Percentiles rank a stretch among this genome's conserved stretches.
Conservation (phyloP, 768 basidiomycete species). For the Pisolithus albus region DNA sequence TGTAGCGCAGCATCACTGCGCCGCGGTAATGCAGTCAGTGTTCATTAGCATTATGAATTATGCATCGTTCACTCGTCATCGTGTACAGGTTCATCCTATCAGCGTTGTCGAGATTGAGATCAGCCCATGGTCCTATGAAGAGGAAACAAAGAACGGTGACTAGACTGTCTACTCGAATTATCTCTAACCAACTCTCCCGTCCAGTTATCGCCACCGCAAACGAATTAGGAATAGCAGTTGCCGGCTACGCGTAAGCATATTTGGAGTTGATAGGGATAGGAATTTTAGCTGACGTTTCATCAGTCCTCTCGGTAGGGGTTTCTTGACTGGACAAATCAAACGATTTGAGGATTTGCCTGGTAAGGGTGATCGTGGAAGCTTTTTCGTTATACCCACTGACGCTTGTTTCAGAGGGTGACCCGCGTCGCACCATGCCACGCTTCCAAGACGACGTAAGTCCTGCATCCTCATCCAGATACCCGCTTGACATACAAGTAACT, state of each 20-base stretch:
- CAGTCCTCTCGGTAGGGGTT: slow-evolving; percentile 49
- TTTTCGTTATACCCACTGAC: slow-evolving; percentile 5
- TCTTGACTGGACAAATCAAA: slow-evolving; percentile 47
- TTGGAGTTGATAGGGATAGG: background rate
- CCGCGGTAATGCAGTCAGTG: slow-evolving; percentile 27
- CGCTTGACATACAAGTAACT: background rate
- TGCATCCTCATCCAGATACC: background rate
- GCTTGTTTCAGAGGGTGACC: slow-evolving; percentile 30
- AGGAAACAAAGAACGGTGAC: slow-evolving; percentile 40
- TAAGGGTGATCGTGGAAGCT: background rate
- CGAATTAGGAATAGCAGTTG: slow-evolving; percentile 52
- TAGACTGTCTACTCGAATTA: background rate
- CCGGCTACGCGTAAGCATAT: slow-evolving; percentile 47
- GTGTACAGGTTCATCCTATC: slow-evolving; percentile 43
- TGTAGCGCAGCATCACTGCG: slow-evolving; percentile 40
- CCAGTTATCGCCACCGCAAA: slow-evolving; percentile 46
- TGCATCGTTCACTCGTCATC: background rate
- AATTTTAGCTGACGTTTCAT: background rate
- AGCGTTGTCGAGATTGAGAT: slow-evolving; percentile 62
- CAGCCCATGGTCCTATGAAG: slow-evolving; percentile 54
- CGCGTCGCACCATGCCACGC: slow-evolving; percentile 33
- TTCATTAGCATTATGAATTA: background rate
- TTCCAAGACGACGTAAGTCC: slow-evolving; percentile 37
- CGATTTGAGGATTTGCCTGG: slow-evolving; percentile 29
- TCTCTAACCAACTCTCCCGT: background rate